A percentile compares a stretch with the other conserved stretches of the same genome.
These are phyloP conservation scores for Fusarium praegraminearum DNA, from an alignment of 2,329 filamentous ascomycete species.

Conservation along the genomic window DNA sequence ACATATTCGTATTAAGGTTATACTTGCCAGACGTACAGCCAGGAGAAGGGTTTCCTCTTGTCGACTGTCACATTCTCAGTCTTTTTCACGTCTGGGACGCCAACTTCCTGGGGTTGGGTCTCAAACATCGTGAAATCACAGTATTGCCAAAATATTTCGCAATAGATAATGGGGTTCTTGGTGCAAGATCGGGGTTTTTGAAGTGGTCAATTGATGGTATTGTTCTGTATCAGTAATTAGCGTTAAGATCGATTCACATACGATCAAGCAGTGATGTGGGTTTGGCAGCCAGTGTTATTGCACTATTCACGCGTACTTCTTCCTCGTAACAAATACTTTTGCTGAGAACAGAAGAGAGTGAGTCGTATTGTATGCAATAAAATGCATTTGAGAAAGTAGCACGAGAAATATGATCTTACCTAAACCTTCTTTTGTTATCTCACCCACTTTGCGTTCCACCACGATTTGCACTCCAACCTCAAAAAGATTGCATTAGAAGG, in stretches of 20 bases:
- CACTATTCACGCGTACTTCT: not conserved
- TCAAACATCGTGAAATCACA: slow-evolving; percentile 33
- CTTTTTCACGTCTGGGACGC: slow-evolving; percentile 10
- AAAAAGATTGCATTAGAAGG: not conserved
- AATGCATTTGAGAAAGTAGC: not conserved
- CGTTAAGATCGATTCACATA: slow-evolving; percentile 24
- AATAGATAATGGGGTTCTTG: not conserved
- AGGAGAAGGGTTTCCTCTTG: slow-evolving; percentile 51
- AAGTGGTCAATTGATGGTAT: not conserved
- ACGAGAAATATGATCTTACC: slow-evolving; percentile 25
- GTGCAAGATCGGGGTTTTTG: not conserved
- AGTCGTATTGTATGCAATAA: not conserved
- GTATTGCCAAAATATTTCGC: not conserved
- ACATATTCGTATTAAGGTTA: not conserved
- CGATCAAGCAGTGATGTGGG: slow-evolving; percentile 4
- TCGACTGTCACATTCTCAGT: slow-evolving; percentile 25
- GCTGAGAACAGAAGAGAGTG: too few species aligned
- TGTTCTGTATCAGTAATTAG: slow-evolving; percentile 21
- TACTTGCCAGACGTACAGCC: slow-evolving; percentile 51
- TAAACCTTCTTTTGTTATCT: slow-evolving; percentile 25
- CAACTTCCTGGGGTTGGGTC: slow-evolving; percentile 24
- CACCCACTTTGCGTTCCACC: slow-evolving; percentile 17
- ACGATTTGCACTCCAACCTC: not conserved
- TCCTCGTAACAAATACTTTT: not conserved
- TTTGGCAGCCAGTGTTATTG: not conserved